A percentile compares a stretch with the other conserved stretches of the same genome.
These are phyloP conservation scores for Globisporangium paroecandrum DNA, from an alignment of 352 stramenopile genomes.

Conservation along the genomic window DNA sequence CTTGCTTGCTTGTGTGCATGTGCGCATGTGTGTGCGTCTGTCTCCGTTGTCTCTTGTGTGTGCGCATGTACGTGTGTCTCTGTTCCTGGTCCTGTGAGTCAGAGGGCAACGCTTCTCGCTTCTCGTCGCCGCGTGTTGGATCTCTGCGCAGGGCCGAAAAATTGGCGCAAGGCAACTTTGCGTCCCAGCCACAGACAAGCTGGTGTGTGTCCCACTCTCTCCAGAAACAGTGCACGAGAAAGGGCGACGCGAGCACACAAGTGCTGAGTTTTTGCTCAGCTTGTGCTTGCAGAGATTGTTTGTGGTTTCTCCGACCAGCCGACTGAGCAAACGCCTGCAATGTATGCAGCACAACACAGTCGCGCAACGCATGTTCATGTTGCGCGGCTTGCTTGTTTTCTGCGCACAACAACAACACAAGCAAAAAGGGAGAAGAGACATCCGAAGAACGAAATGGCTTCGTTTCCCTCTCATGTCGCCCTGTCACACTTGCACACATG, in stretches of 20 bases:
- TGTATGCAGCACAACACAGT: not conserved
- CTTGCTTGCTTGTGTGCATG: not conserved
- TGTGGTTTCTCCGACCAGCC: not conserved
- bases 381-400: not conserved
- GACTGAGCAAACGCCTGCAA: not conserved
- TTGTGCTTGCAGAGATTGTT: not conserved
- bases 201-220: not conserved
- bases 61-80: not conserved
- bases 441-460: not conserved
- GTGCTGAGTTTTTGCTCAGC: not conserved
- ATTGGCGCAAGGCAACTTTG: not conserved
- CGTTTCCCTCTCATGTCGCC: not conserved
- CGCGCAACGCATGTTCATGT: not conserved
- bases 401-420: not conserved
- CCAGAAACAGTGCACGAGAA: not conserved
- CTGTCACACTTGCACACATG: not conserved
- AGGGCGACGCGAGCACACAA: not conserved
- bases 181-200: slow-evolving; percentile 12
- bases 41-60: not conserved
- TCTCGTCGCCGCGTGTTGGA: not conserved
- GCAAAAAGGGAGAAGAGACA: not conserved
- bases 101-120: not conserved
- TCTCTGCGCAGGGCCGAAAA: slow-evolving; percentile 9
- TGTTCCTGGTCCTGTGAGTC: slow-evolving; percentile 6
- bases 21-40: not conserved